A percentile compares a stretch with the other conserved stretches of the same genome.
Conservation (phyloP, 129 eudicot genomes). For the Pulicaria dysenterica region DNA sequence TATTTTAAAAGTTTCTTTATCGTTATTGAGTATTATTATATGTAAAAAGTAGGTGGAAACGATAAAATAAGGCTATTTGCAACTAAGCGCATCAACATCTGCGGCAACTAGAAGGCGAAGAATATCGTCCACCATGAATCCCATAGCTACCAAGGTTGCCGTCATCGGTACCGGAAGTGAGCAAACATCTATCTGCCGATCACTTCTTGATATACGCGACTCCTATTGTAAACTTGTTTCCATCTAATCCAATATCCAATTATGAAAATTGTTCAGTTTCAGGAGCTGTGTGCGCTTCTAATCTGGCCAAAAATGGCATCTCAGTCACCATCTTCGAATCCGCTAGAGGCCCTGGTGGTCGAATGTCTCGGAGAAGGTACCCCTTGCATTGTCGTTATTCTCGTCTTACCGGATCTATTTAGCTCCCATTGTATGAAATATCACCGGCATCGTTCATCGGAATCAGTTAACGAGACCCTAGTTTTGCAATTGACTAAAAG, state of each 20-base stretch:
- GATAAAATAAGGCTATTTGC: too few species aligned
- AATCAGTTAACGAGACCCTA: not conserved
- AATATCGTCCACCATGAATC: conserved; percentile 42
- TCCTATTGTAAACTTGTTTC: not conserved
- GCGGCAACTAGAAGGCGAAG: not conserved
- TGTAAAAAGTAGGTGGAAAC: too few species aligned
- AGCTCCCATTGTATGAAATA: not conserved
- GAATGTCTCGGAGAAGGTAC: conserved; percentile 93
- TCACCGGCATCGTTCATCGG: not conserved
- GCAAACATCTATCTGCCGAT: conserved; percentile 19
- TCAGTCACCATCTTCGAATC: conserved; percentile 84
- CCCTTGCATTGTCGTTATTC: not conserved
- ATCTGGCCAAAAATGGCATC: conserved; percentile 73
- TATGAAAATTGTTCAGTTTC: conserved; percentile 53
- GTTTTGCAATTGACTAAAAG: not conserved
- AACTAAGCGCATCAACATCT: too few species aligned
- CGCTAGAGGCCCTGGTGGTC: conserved; percentile 95
- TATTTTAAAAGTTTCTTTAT: too few species aligned
- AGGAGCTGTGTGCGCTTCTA: conserved; percentile 95
- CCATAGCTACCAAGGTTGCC: conserved; percentile 71
- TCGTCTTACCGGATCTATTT: not conserved
- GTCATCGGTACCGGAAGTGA: conserved; percentile 91
- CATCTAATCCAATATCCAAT: conserved; percentile 19
- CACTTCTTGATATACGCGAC: not conserved
- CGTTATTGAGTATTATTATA: too few species aligned